These are phyloP conservation scores for Strombidium stylifer DNA, from an alignment of 73 alveolate species.

Conservation along the genomic window DNA sequence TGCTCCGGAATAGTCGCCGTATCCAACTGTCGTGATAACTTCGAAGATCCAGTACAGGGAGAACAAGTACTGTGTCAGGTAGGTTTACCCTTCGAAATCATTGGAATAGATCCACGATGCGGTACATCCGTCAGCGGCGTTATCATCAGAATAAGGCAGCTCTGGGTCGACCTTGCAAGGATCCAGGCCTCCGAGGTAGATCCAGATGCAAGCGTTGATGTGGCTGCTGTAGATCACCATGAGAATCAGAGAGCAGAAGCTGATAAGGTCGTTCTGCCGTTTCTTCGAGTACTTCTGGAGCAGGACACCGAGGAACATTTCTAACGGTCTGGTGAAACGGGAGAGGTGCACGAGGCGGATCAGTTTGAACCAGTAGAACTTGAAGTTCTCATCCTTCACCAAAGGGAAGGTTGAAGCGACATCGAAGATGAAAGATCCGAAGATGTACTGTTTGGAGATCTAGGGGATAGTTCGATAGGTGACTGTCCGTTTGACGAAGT, in stretches of 20 bases:
- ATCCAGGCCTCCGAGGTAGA: conserved; percentile 14
- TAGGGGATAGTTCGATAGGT: neutral
- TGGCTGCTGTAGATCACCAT: conserved; percentile 32
- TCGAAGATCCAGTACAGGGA: conserved; percentile 39
- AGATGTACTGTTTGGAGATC: neutral
- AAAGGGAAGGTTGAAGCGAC: conserved; percentile 16
- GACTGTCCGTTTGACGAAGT: conserved; percentile 3
- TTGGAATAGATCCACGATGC: conserved; percentile 23
- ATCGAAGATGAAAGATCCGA: conserved; percentile 35
- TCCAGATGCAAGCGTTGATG: conserved; percentile 36
- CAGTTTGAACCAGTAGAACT: neutral
- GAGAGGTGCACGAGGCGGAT: conserved; percentile 13
- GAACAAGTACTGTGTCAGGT: conserved; percentile 5
- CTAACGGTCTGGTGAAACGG: conserved; percentile 23
- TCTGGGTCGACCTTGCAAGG: neutral
- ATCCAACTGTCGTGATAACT: conserved; percentile 47
- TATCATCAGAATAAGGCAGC: too few species aligned
- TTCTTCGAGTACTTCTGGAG: conserved; percentile 11
- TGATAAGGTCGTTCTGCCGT: conserved; percentile 4
- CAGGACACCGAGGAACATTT: neutral
- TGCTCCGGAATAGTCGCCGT: conserved; percentile 36
- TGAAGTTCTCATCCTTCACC: neutral
- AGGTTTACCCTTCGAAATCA: conserved; percentile 5
- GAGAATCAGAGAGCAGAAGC: conserved; percentile 1
- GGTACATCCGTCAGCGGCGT: too few species aligned